Percentiles rank a stretch among this genome's conserved stretches.
phyloP scores from a whole-genome alignment of 1,139 yeast genomes.

The Candida frijolesensis region DNA sequence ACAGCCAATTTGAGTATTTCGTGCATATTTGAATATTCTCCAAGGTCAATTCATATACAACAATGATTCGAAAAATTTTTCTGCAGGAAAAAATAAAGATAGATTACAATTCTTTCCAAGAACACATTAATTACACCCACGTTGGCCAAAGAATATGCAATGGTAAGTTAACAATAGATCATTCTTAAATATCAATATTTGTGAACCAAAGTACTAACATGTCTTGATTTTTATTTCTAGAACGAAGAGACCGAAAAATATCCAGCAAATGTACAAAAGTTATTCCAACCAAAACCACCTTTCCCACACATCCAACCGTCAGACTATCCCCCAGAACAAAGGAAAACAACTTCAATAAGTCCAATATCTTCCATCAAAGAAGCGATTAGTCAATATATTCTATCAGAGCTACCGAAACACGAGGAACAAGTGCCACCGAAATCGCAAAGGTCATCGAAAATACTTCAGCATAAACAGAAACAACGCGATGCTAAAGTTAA shows the following conservation, averaged over 20 bases:
- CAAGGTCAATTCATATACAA: neutral
- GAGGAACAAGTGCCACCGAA: conserved; percentile 11
- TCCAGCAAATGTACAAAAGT: conserved; percentile 63
- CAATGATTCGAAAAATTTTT: neutral
- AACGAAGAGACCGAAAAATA: conserved; percentile 45
- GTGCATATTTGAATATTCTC: neutral
- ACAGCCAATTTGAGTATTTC: neutral
- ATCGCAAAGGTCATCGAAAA: conserved; percentile 8
- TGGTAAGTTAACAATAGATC: conserved; percentile 4
- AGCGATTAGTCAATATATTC: conserved; percentile 32
- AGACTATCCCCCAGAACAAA: conserved; percentile 54
- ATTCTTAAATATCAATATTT: neutral
- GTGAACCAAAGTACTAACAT: conserved; percentile 14
- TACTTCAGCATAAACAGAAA: conserved; percentile 14
- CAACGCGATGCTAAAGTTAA: conserved; percentile 16
- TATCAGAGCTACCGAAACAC: conserved; percentile 19
- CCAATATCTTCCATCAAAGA: conserved; percentile 51
- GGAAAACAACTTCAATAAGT: conserved; percentile 53
- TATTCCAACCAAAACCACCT: conserved; percentile 77
- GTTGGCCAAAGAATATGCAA: neutral
- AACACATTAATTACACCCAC: neutral
- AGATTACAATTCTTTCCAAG: neutral
- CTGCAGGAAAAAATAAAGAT: neutral
- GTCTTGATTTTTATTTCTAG: conserved; percentile 9
- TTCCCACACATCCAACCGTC: conserved; percentile 51